Base-by-base conservation (phyloP, 2,329 filamentous ascomycete species). In the Ophiostoma himal-ulmi region DNA sequence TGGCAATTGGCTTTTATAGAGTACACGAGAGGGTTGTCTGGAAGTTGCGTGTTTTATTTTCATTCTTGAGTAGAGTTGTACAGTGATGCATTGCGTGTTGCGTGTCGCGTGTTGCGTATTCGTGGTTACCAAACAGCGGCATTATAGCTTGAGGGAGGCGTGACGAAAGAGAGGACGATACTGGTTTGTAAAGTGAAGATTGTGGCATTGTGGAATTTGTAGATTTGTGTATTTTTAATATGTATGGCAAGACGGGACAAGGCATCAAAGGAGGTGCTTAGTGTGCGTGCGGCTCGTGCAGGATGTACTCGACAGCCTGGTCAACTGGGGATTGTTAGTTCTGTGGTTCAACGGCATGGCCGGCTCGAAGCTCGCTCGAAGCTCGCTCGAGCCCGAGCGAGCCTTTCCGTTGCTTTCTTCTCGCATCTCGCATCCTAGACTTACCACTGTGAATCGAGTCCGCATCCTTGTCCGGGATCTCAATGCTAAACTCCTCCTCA, bases 381-480 rank as follows among this genome's bases (percentile, higher is more conserved):
- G 37, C 37, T 39, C 8, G 37, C 37, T 30, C 30, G 30, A n/a
- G n/a, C n/a, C n/a, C n/a, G n/a, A n/a, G n/a, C n/a, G n/a, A n/a
- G n/a, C n/a, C n/a, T n/a, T n/a, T 37, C 10, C 36, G 36, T 5
- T 37, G 36, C 1, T 8, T 14, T 34, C n/a, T 44, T 44, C n/a
- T 57, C n/a, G 44, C 22, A 11, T n/a, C 44, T 48, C 44, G n/a
- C 10, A 10, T 20, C 11, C 11, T 3, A 26, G 36, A 83, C 92
- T 76, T 91, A 96, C 93, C 89, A 78, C 93, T 96, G 87, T 95
- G 93, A 81, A 97, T 96, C 75, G 86, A 85, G 81, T 97, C 94
- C 75, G 94, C 94, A 79, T 97, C 93, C 88, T 97, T 97, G 84
- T 97, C 94, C 76, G 94, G 94, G 78, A 97, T 97, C 87, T 97